These are phyloP conservation scores for Hemisphaericaspora xylofermentans DNA, from an alignment of 1,139 yeast genomes.

Conservation along the genomic window DNA sequence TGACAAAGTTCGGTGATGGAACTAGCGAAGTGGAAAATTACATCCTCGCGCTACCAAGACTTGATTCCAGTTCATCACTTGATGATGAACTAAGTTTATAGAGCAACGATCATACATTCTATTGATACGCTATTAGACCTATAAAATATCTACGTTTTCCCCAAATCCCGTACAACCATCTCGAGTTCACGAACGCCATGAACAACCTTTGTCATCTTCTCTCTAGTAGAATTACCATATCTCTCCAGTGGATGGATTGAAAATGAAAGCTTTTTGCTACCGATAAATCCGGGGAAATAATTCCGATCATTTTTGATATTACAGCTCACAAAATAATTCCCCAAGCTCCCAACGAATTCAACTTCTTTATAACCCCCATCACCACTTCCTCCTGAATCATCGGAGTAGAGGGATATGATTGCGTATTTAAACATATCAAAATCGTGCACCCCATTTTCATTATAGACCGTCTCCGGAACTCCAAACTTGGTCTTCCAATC, in stretches of 20 bases:
- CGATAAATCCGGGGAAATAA: not conserved
- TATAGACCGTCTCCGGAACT: slow-evolving; percentile 9
- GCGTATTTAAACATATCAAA: slow-evolving; percentile 8
- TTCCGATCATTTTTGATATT: slow-evolving; percentile 2
- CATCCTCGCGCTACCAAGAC: not conserved
- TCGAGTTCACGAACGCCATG: not conserved
- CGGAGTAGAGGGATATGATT: slow-evolving; percentile 9
- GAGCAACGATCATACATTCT: not conserved
- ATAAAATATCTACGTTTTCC: not conserved
- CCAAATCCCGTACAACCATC: not conserved
- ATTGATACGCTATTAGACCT: too few relatives aligned
- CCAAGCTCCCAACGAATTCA: slow-evolving; percentile 3
- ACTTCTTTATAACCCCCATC: slow-evolving; percentile 7
- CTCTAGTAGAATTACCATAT: not conserved
- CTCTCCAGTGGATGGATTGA: slow-evolving; percentile 1
- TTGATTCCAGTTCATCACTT: too few relatives aligned
- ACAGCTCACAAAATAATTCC: slow-evolving; percentile 8
- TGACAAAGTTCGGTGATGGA: not conserved
- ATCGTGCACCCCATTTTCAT: slow-evolving; percentile 7
- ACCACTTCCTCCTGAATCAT: too few relatives aligned
- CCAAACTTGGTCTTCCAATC: slow-evolving; percentile 6
- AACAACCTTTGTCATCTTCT: not conserved
- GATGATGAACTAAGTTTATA: too few relatives aligned
- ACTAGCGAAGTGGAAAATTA: too few relatives aligned
- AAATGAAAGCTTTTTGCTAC: not conserved